Evolutionary conservation across 1,284 basidiomycete species (phyloP).

Genomic region (Austropuccinia psidii): DNA sequence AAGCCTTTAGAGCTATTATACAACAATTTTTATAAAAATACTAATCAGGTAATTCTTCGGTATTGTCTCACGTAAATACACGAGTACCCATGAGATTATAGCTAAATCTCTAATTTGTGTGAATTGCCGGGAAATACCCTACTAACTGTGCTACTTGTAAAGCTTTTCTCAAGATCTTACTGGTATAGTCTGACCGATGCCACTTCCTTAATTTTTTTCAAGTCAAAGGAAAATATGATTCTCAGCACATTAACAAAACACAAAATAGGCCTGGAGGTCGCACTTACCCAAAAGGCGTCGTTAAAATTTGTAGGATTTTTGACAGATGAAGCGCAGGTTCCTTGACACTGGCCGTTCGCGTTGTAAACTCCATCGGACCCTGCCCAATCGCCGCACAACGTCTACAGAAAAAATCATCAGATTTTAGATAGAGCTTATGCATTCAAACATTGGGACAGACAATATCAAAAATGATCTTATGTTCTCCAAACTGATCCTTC

Average conservation of each 20-base stretch:
- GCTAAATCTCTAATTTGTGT: too few relatives aligned
- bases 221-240: neutral
- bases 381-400: constrained; percentile 78
- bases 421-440: neutral
- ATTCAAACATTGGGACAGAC: constrained; percentile 43
- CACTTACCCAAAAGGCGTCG: constrained; percentile 41
- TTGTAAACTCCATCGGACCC: constrained; percentile 53
- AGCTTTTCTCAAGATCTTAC: too few relatives aligned
- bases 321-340: constrained; percentile 61
- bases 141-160: too few relatives aligned
- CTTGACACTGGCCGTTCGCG: constrained; percentile 56
- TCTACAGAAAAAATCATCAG: constrained; percentile 38
- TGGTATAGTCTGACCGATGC: constrained; percentile 31
- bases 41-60: too few relatives aligned
- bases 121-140: too few relatives aligned
- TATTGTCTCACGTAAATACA: too few relatives aligned
- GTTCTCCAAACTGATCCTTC: constrained; percentile 60
- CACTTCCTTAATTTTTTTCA: neutral
- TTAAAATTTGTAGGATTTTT: constrained; percentile 59
- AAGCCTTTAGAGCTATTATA: too few relatives aligned
- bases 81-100: too few relatives aligned
- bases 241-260: neutral
- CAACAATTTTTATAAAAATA: too few relatives aligned
- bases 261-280: constrained; percentile 22
- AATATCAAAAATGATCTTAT: constrained; percentile 63